phyloP scores from a whole-genome alignment of 805 yeast species.

The Yarrowia keelungensis region DNA sequence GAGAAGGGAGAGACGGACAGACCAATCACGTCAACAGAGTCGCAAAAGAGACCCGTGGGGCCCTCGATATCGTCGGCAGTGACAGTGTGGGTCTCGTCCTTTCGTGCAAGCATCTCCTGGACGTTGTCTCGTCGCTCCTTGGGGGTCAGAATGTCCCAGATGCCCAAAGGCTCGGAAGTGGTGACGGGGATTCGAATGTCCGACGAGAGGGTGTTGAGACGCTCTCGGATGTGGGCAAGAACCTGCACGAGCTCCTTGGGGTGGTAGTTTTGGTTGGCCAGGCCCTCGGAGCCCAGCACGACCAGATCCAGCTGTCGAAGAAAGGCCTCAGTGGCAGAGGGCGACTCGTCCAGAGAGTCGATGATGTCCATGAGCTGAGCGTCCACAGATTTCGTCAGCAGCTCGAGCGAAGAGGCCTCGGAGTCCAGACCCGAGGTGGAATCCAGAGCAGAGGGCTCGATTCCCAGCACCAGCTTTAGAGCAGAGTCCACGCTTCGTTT shows the following conservation, averaged over 20 bases:
- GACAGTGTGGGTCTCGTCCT: neutral
- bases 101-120: neutral
- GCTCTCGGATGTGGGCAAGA: constrained; percentile 8
- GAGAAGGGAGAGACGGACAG: constrained; percentile 29
- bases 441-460: constrained; percentile 20
- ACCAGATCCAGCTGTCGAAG: constrained; percentile 29
- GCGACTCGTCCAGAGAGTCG: constrained; percentile 27
- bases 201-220: neutral
- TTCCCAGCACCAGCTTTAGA: constrained; percentile 32
- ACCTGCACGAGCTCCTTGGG: constrained; percentile 38
- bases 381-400: constrained; percentile 24
- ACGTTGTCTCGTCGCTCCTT: constrained; percentile 32
- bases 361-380: constrained; percentile 26
- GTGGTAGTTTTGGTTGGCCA: constrained; percentile 35
- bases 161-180: constrained; percentile 34
- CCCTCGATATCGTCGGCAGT: constrained; percentile 32
- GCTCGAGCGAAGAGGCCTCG: constrained; percentile 10
- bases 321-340: constrained; percentile 22
- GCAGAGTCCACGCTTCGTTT: constrained; percentile 29
- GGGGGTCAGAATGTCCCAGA: constrained; percentile 37
- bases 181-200: constrained; percentile 31
- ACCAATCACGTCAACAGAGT: constrained; percentile 33
- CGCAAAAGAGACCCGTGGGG: constrained; percentile 23
- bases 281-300: constrained; percentile 35
- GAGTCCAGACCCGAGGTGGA: constrained; percentile 27